Evolutionary conservation across 805 yeast genomes (phyloP), one percentile per base, ranked within the genome.

Genomic region (Ogataea sp.): DNA sequence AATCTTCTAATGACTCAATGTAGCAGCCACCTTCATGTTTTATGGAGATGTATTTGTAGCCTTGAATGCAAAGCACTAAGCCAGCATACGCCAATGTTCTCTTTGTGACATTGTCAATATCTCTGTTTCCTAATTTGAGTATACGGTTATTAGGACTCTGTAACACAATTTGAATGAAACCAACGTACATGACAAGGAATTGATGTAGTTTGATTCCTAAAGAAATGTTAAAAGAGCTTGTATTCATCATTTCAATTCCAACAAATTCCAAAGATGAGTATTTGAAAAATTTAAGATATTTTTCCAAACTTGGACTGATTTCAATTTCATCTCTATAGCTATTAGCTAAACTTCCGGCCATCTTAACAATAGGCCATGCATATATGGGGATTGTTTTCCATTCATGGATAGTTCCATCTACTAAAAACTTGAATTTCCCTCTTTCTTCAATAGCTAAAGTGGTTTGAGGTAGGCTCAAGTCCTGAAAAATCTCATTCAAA

Each of bases 291-390:
- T 17, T n/a, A n/a, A n/a, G n/a, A n/a, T n/a, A n/a, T n/a, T n/a
- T n/a, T n/a, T n/a, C n/a, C n/a, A n/a, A n/a, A n/a, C n/a, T n/a
- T n/a, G n/a, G n/a, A n/a, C n/a, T 40, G 28, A 8, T 48, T 30
- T 5, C 45, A 43, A 7, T 10, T 23, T 10, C n/a, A n/a, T n/a
- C n/a, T 15, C 38, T 37, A 9, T 42, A 33, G 15, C 36, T 36
- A n/a, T 24, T 39, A 23, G 40, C 43, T 24, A 51, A 20, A 10
- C 46, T 14, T n/a, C 36, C 31, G 13, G 44, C 30, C 9, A 49
- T 28, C 28, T 36, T 39, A 21, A 37, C 37, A 23, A 51, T 23
- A 17, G 56, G 58, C 59, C 59, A 53, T 3, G 52, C 42, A 15
- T 41, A 34, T 4, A 39, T 18, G 4, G 59, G 51, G 3, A 53